Base-by-base conservation (phyloP, 371 early-diverging fungal genomes). In the Haplosporangium sp. region DNA sequence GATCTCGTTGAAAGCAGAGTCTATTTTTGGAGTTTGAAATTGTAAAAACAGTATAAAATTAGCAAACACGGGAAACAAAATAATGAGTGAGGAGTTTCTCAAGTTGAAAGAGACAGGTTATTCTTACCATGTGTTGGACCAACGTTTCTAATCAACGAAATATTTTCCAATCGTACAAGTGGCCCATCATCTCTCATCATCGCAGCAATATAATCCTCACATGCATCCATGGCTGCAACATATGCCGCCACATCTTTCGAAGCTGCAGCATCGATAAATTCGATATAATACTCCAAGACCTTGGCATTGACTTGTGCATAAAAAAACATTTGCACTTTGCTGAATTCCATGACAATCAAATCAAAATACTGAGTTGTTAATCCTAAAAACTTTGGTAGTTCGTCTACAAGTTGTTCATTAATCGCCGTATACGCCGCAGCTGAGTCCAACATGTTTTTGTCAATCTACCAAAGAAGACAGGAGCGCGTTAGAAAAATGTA, bases 401-500 rank as follows among this genome's bases (percentile, higher is more conserved):
- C 94, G 39, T 94, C 94, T 34, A 91, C 82, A 9, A 96, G 85
- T 61, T 96, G 94, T 6, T 88, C 92, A 72, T 94, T 92, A 71
- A 96, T 90, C 2, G 92, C 88, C 0, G 77, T 77, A 76, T 92
- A 96, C 0, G 90, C 92, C 40, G 88, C 91, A 1, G 94, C 93
- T 0, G 92, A 92, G 39, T 90, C 92, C 60, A 89, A 88, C 37
- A 94, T 78, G 39, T 88, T 82, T 72, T 92, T 92, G 63, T 92
- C 92, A 9, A 88, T 86, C 65, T 85, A 69, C 39, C 27, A 35
- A 50, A 20, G 27, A 27, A 34, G 35, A 56, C 0, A 17, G 13
- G 1, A 39, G 39, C 5, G 45, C 3, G 8, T 52, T 11, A 42
- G 40, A 11, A 13, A 39, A 47, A 63, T 37, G 13, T 20, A n/a